phyloP scores from a whole-genome alignment of 116 monocot species.

The Trichopus zeylanicus region DNA sequence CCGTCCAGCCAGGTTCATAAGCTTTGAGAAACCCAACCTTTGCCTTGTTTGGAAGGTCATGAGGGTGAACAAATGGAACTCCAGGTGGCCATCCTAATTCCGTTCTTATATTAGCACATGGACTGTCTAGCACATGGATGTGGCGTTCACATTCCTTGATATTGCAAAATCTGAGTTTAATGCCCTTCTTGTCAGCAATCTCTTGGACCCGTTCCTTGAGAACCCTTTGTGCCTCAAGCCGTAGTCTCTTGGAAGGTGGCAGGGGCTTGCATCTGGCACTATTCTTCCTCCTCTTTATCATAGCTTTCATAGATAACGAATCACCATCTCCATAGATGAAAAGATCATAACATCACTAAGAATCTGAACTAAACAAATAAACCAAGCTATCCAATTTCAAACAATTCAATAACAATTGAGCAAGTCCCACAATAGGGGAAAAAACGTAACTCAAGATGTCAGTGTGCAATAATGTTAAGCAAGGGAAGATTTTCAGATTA shows the following conservation, averaged over 20 bases:
- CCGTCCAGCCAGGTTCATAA: conserved; percentile 73
- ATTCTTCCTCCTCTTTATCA: conserved; percentile 46
- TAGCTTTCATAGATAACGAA: conserved; percentile 30
- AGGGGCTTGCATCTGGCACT: conserved; percentile 40
- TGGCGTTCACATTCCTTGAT: conserved; percentile 82
- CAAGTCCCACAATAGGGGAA: no score
- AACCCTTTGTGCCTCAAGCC: conserved; percentile 87
- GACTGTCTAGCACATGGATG: conserved; percentile 57
- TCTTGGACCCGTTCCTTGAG: conserved; percentile 85
- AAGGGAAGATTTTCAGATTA: no score
- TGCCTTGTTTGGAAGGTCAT: conserved; percentile 77
- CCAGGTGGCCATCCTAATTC: conserved; percentile 82
- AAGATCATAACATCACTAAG: neutral
- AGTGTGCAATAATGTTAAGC: no score
- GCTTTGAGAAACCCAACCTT: conserved; percentile 75
- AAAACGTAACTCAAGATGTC: no score
- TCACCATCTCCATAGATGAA: neutral
- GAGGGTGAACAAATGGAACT: conserved; percentile 80
- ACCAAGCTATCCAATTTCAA: neutral
- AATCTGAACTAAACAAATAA: neutral
- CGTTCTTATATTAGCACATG: conserved; percentile 52
- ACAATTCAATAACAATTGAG: neutral
- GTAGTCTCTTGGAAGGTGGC: conserved; percentile 89
- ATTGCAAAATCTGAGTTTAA: conserved; percentile 84
- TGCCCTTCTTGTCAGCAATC: conserved; percentile 92